Evolutionary conservation across 352 stramenopile genomes (phyloP), one percentile per base, ranked within the genome.

Genomic region (Globisporangium perplexum): DNA sequence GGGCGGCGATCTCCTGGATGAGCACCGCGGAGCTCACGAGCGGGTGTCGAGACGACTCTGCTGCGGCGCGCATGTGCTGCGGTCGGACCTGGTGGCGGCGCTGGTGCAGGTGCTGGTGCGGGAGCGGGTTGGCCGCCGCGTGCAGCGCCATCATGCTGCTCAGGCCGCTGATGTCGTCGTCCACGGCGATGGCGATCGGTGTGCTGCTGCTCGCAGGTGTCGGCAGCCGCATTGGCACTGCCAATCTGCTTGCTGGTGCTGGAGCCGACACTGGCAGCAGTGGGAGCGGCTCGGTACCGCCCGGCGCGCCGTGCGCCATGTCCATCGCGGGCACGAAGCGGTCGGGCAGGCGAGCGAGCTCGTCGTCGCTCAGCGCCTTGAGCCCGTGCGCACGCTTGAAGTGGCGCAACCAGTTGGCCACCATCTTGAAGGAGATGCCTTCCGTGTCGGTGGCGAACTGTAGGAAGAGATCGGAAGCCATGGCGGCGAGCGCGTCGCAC

Each of bases 321-420:
- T 87, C 74, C 80, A 90, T 90, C 1, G 69, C 69, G 1, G 80
- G 66, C 47, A 71, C 68, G 50, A 90, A 90, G 17, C 68, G 65
- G 14, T 77, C 68, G 0, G 80, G 71, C 14, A 90, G 50, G 5
- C 72, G 63, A 28, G 66, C 63, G 23, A 90, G 30, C 33, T 90
- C 80, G 2, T 81, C 64, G 2, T 81, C 59, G 15, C 46, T 65
- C 47, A 90, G 55, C 18, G 54, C 53, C 66, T 78, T 85, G 49
- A 90, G 72, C 17, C 69, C 63, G 54, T 90, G 74, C 11, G 75
- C 74, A 36, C 72, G 69, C 57, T 86, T 86, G 51, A 90, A 90
- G 38, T 88, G 71, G 11, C 73, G 66, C 43, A 90, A 44, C 80
- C 80, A 90, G 28, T 74, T 74, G 49, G 58, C 62, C 39, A 86